Evolutionary conservation across 192 early-diverging fungal genomes (phyloP).

Genomic region (Podila minutissima): DNA sequence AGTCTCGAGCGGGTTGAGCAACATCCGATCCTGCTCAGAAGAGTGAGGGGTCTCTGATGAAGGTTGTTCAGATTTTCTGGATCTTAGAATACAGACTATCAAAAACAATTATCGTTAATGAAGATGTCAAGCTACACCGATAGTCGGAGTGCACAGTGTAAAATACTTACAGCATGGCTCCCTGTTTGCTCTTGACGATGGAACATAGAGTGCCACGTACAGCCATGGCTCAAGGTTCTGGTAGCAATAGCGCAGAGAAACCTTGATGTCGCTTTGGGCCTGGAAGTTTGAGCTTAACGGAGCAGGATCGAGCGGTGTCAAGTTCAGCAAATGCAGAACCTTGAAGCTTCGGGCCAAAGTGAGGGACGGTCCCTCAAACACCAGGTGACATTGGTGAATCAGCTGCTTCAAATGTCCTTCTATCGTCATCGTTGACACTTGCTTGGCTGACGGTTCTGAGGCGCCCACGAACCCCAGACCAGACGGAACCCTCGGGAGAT

Average conservation of each 20-base stretch:
- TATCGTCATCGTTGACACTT: background rate
- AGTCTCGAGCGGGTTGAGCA: background rate
- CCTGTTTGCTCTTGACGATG: background rate
- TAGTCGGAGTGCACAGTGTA: background rate
- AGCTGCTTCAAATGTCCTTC: slow-evolving; percentile 21
- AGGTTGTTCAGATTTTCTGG: background rate
- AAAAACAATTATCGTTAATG: background rate
- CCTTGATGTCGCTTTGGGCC: background rate
- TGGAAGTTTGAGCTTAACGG: background rate
- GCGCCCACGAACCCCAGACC: slow-evolving; percentile 3
- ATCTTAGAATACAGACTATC: background rate
- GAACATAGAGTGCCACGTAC: background rate
- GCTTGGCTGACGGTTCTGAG: background rate
- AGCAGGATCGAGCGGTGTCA: background rate
- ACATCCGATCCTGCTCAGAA: background rate
- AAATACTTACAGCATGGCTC: background rate
- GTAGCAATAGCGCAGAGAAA: background rate
- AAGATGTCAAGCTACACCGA: too few species aligned
- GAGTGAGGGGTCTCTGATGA: background rate
- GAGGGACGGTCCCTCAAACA: slow-evolving; percentile 20
- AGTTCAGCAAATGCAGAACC: slow-evolving; percentile 3
- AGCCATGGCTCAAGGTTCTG: background rate
- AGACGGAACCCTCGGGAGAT: background rate
- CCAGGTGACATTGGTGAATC: slow-evolving; percentile 7
- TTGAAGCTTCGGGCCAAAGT: slow-evolving; percentile 22